phyloP scores from a whole-genome alignment of 495 filamentous ascomycete species.

The Hypoxylon subgilvum region DNA sequence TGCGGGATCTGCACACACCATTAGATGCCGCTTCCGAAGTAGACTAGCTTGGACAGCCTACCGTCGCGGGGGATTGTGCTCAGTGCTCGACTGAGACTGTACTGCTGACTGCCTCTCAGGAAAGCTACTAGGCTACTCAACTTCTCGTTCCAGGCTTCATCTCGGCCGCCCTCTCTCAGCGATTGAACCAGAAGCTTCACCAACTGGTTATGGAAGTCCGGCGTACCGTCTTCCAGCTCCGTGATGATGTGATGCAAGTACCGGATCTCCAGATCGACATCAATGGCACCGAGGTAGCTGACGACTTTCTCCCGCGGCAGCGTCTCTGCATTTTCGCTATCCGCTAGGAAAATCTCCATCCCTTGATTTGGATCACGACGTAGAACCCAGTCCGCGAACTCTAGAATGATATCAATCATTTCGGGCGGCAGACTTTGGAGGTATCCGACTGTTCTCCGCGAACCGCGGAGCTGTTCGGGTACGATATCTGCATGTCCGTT shows the following conservation, averaged over 20 bases:
- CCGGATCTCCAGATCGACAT: constrained; percentile 70
- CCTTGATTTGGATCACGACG: constrained; percentile 72
- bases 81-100: constrained; percentile 77
- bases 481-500: constrained; percentile 43
- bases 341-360: constrained; percentile 93
- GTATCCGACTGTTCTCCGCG: constrained; percentile 85
- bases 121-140: constrained; percentile 73
- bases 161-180: constrained; percentile 56
- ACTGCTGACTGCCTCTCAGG: constrained; percentile 76
- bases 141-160: constrained; percentile 60
- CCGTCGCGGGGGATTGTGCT: constrained; percentile 77
- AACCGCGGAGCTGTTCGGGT: constrained; percentile 75
- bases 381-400: constrained; percentile 90
- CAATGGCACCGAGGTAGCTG: constrained; percentile 71
- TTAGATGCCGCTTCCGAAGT: constrained; percentile 5
- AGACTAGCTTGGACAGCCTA: constrained; percentile 47
- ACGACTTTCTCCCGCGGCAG: constrained; percentile 78
- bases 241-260: constrained; percentile 93
- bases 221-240: constrained; percentile 82
- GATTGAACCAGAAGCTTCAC: constrained; percentile 75
- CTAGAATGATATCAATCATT: constrained; percentile 87
- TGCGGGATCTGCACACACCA: constrained; percentile 64
- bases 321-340: constrained; percentile 93
- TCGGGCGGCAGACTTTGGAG: constrained; percentile 85
- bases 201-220: constrained; percentile 85